Conservation (phyloP, 2,329 filamentous ascomycete species). For the Mycosphaerella sp. region DNA sequence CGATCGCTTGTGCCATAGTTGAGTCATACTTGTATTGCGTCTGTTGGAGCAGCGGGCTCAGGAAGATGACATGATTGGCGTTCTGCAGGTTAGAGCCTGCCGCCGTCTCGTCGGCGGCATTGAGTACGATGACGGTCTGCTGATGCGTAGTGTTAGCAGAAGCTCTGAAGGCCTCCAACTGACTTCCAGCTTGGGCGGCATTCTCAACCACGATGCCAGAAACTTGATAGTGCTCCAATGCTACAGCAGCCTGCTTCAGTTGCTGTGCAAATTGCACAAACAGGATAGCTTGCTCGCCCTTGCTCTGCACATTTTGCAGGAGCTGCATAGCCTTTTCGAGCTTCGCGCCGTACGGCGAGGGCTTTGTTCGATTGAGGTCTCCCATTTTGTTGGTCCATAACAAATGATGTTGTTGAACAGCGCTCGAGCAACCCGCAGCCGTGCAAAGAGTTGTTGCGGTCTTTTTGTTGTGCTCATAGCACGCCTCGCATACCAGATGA, state of each 20-base stretch:
- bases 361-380: slow-evolving; percentile 20
- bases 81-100: slow-evolving; percentile 56
- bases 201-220: slow-evolving; percentile 36
- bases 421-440: slow-evolving; percentile 38
- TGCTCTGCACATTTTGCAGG: slow-evolving; percentile 36
- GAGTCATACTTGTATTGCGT: slow-evolving; percentile 52
- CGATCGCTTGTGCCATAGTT: slow-evolving; percentile 58
- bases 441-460: slow-evolving; percentile 35
- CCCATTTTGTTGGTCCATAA: slow-evolving; percentile 38
- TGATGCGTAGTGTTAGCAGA: slow-evolving; percentile 16
- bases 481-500: slow-evolving; percentile 46
- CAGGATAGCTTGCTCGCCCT: slow-evolving; percentile 48
- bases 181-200: slow-evolving; percentile 15
- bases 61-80: slow-evolving; percentile 60
- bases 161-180: slow-evolving; percentile 23
- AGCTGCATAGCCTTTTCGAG: slow-evolving; percentile 43
- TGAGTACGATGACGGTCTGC: slow-evolving; percentile 51
- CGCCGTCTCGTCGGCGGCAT: slow-evolving; percentile 51
- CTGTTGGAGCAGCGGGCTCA: slow-evolving; percentile 49
- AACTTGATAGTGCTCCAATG: slow-evolving; percentile 33
- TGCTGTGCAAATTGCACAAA: slow-evolving; percentile 51
- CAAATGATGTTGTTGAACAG: slow-evolving; percentile 38
- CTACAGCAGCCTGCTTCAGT: slow-evolving; percentile 35
- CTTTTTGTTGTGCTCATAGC: slow-evolving; percentile 27
- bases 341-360: slow-evolving; percentile 41